Evolutionary conservation across 1,139 yeast species (phyloP), one percentile per base, ranked within the genome.

Genomic region (Meyerozyma athensensis): DNA sequence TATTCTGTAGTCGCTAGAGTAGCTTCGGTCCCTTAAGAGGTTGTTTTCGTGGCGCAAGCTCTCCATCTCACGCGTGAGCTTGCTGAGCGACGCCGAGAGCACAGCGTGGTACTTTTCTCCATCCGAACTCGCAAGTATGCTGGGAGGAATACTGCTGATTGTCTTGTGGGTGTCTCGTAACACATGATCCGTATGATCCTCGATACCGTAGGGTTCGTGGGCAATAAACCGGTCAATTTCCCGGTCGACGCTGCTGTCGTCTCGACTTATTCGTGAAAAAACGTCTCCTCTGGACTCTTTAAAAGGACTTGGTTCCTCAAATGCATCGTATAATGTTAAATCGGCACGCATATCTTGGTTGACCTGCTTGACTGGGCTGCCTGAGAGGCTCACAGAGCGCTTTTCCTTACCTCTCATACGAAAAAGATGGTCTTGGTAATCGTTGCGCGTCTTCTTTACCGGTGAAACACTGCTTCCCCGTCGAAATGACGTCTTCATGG

Each of bases 91-190:
- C 23, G 54, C 45, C 21, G 47, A 47, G 39, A 53, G 53, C 23
- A 49, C 49, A 30, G 37, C 40, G 30, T 47, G 51, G 44, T 52
- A 61, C 36, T 48, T 50, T 31, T 57, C 66, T n/a, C 61, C 56
- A 19, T 59, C 64, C 35, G 50, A 50, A 36, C 51, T 52, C 18
- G 53, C 48, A 14, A 49, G 32, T 1, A 56, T 48, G 7, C 52
- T 47, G 7, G 43, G 33, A 0, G 68, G 67, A 3, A 58, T 44
- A 8, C 50, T 50, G 19, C 47, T 52, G 8, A 63, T 51, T 26
- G 56, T 41, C 32, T 51, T 52, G 38, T 63, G 68, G 5, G 69
- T 62, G 35, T 62, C 64, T 19, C 47, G 51, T 13, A 63, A 50
- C 18, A 60, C 41, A 9, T 59, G 43, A 31, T 61, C 63, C 3